These are phyloP conservation scores for Proliferodiscus dingleyae DNA, from an alignment of 2,329 filamentous ascomycete species.

Conservation along the genomic window DNA sequence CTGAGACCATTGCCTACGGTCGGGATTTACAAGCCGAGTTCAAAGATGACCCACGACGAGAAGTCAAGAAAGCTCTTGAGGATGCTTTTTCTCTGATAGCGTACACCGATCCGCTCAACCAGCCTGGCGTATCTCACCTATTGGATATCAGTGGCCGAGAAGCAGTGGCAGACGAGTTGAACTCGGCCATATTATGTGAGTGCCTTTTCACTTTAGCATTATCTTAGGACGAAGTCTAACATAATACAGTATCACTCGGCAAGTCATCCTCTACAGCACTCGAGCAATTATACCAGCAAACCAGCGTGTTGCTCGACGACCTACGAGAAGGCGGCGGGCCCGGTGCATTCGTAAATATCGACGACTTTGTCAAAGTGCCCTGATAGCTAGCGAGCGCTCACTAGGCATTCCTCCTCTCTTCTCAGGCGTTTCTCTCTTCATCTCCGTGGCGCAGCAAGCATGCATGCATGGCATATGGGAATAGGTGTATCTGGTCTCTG, in stretches of 20 bases:
- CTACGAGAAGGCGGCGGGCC: constrained; percentile 73
- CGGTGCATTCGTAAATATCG: constrained; percentile 75
- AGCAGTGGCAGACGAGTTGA: constrained; percentile 85
- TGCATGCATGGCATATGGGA: constrained; percentile 20
- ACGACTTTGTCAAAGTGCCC: constrained; percentile 38
- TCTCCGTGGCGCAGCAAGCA: too few relatives aligned
- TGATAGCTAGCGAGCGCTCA: too few relatives aligned
- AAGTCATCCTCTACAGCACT: constrained; percentile 83
- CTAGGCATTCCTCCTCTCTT: constrained; percentile 6
- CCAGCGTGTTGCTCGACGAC: constrained; percentile 77
- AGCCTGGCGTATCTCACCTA: constrained; percentile 68
- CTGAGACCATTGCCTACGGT: constrained; percentile 73
- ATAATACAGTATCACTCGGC: constrained; percentile 69
- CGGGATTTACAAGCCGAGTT: constrained; percentile 75
- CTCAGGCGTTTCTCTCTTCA: constrained; percentile 11
- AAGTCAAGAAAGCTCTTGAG: constrained; percentile 67
- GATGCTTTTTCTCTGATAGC: constrained; percentile 88
- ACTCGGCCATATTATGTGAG: constrained; percentile 76
- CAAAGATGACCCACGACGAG: constrained; percentile 61
- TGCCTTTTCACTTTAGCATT: neutral
- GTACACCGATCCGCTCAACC: constrained; percentile 75
- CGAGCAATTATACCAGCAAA: constrained; percentile 82
- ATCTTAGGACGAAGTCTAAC: constrained; percentile 22
- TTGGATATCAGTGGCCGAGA: constrained; percentile 71
- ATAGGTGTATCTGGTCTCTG: constrained; percentile 18